Evolutionary conservation across 371 early-diverging fungal species (phyloP), one percentile per base, ranked within the genome.

Genomic region (Lichtheimia ornata): DNA sequence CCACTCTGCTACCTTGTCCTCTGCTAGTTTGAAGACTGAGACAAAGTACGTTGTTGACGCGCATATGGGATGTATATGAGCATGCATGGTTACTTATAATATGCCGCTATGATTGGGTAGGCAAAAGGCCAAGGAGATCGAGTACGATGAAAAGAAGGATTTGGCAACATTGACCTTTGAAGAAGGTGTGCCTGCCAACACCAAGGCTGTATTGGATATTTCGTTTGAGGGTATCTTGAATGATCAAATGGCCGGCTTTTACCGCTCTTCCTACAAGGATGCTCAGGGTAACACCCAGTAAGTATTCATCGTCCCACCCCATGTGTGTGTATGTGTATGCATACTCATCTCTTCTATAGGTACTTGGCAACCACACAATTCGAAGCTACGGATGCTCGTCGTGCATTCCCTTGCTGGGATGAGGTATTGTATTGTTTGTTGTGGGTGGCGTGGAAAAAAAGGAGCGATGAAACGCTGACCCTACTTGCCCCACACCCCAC

Each of bases 341-440:
- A 7, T 25, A 30, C 4, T 14, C 5, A n/a, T 52, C 3, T 27
- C 7, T 22, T 40, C 3, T 54, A 27, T 13, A 73, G 70, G 35
- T 85, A 84, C 67, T 79, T 94, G 73, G 93, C 89, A 7, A 91
- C 89, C 22, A 96, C 96, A 7, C 96, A 97, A 72, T 97, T 96
- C 73, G 96, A 97, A 73, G 86, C 97, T 4, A 94, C 95, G 4
- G 91, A 92, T 81, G 93, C 94, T 53, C 87, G 97, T 62, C 84
- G 91, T 50, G 93, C 91, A 18, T 92, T 97, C 78, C 98, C 98
- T 2, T 96, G 94, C 79, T 97, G 92, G 89, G 90, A 94, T 72
- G 91, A 94, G 79, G 81, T 78, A 73, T 50, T 6, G 47, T 22
- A 14, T 18, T 22, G 22, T 22, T 22, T 22, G 22, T 43, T 7